Percentiles rank a stretch among this genome's conserved stretches.
phyloP scores from a whole-genome alignment of 1,284 basidiomycete species.

The Leccinum huronense region DNA sequence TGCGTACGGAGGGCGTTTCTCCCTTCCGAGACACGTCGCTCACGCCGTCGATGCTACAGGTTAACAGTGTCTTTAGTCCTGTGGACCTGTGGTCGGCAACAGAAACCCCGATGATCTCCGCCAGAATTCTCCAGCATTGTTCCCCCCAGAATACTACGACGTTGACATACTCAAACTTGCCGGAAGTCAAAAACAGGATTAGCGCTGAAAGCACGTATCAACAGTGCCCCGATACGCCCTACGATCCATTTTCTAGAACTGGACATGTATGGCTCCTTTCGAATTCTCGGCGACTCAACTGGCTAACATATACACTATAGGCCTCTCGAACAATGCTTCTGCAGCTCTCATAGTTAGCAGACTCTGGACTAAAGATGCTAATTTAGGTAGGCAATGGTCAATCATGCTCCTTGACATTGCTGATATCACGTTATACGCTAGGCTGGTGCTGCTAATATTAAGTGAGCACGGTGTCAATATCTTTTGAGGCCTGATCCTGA shows the following conservation, averaged over 20 bases:
- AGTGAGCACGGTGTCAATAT: conserved; percentile 36
- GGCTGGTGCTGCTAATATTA: conserved; percentile 67
- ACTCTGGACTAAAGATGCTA: conserved; percentile 46
- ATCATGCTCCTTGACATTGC: background rate
- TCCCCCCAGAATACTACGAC: conserved; percentile 56
- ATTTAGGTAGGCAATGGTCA: conserved; percentile 50
- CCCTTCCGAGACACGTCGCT: background rate
- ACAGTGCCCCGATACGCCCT: conserved; percentile 47
- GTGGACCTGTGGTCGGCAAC: conserved; percentile 39
- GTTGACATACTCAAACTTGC: conserved; percentile 41
- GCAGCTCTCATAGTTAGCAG: conserved; percentile 48
- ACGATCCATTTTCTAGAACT: conserved; percentile 40
- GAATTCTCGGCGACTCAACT: background rate
- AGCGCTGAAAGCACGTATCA: conserved; percentile 49
- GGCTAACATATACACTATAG: conserved; percentile 28
- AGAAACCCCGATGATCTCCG: conserved; percentile 56
- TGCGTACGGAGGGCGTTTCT: conserved; percentile 44
- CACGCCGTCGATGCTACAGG: conserved; percentile 32
- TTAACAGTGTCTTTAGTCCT: conserved; percentile 47
- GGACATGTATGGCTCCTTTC: conserved; percentile 33
- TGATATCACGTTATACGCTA: conserved; percentile 23
- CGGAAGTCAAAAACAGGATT: conserved; percentile 42
- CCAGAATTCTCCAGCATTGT: conserved; percentile 46
- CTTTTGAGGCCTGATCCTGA: conserved; percentile 2
- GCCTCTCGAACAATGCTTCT: conserved; percentile 55